Conservation (phyloP, 257 asterid species). For the Perilla frutescens region DNA sequence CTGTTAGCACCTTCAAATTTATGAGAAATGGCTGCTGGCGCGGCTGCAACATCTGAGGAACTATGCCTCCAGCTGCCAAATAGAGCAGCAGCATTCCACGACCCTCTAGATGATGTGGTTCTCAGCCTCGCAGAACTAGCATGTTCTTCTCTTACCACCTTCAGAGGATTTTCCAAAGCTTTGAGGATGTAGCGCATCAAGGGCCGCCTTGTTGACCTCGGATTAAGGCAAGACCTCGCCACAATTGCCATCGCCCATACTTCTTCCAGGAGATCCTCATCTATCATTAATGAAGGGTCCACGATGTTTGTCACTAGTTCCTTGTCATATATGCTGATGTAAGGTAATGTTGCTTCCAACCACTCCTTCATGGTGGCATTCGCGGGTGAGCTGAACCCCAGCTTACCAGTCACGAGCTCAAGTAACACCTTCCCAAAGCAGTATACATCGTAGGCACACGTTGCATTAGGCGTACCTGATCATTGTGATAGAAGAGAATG, state of each 20-base stretch:
- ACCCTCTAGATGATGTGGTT: constrained; percentile 58
- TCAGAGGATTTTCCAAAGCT: constrained; percentile 90
- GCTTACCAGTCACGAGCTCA: constrained; percentile 91
- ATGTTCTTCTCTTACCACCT: constrained; percentile 79
- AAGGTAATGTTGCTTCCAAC: constrained; percentile 70
- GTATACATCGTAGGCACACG: constrained; percentile 83
- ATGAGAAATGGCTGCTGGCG: constrained; percentile 33
- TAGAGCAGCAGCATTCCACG: constrained; percentile 52
- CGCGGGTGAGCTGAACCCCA: constrained; percentile 78
- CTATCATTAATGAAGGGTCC: constrained; percentile 81
- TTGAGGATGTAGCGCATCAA: constrained; percentile 80
- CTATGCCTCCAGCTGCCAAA: constrained; percentile 65
- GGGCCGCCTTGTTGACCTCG: constrained; percentile 79
- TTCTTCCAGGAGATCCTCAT: constrained; percentile 91
- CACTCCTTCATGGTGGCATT: constrained; percentile 66
- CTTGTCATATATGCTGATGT: constrained; percentile 76
- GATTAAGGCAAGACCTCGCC: constrained; percentile 89
- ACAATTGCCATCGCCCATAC: constrained; percentile 98
- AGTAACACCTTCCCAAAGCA: constrained; percentile 92
- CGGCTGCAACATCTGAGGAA: constrained; percentile 49
- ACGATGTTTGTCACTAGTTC: constrained; percentile 81
- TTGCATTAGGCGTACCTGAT: constrained; percentile 65
- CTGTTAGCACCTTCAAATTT: constrained; percentile 45
- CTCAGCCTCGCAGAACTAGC: constrained; percentile 51
- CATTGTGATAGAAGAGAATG: constrained; percentile 12